These are phyloP conservation scores for Pythium vanterpoolii DNA, from an alignment of 352 stramenopile species.

Conservation along the genomic window DNA sequence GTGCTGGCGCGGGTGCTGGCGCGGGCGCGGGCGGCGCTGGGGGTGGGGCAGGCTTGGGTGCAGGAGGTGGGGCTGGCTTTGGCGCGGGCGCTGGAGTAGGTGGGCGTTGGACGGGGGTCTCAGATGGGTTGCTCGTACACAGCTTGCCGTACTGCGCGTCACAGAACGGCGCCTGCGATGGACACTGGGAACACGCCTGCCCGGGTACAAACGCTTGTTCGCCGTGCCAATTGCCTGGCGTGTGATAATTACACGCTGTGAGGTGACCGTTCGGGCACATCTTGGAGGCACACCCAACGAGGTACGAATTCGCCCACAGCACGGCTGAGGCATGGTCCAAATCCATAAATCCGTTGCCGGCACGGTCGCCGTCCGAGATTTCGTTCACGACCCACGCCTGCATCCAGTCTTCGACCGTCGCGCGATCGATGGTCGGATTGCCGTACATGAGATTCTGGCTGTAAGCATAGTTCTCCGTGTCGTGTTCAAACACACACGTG, in stretches of 20 bases:
- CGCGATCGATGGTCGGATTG: conserved; percentile 20
- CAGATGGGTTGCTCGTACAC: conserved; percentile 19
- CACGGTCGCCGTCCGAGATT: conserved; percentile 28
- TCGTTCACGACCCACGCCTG: conserved; percentile 32
- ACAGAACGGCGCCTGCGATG: conserved; percentile 28
- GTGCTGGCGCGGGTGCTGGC: conserved; percentile 2
- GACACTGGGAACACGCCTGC: conserved; percentile 32
- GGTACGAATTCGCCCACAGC: conserved; percentile 37
- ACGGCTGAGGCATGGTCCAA: conserved; percentile 37
- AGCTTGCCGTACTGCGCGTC: conserved; percentile 28
- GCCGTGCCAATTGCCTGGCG: conserved; percentile 34
- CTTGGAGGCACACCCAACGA: conserved; percentile 36
- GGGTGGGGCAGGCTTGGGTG: conserved; percentile 8
- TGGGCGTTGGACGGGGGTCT: background rate
- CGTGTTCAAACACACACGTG: conserved; percentile 36
- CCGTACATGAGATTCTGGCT: conserved; percentile 42
- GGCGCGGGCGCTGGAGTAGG: conserved; percentile 8
- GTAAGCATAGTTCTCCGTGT: conserved; percentile 38
- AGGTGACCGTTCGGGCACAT: conserved; percentile 32
- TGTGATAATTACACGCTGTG: conserved; percentile 39
- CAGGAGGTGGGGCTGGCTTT: conserved; percentile 11
- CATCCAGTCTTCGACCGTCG: conserved; percentile 30
- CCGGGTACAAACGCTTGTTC: conserved; percentile 31
- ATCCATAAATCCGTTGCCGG: conserved; percentile 29
- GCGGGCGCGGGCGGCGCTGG: conserved; percentile 6